Base-by-base conservation (phyloP, 2,329 filamentous ascomycete genomes). In the Ilyonectria mors-panacis region DNA sequence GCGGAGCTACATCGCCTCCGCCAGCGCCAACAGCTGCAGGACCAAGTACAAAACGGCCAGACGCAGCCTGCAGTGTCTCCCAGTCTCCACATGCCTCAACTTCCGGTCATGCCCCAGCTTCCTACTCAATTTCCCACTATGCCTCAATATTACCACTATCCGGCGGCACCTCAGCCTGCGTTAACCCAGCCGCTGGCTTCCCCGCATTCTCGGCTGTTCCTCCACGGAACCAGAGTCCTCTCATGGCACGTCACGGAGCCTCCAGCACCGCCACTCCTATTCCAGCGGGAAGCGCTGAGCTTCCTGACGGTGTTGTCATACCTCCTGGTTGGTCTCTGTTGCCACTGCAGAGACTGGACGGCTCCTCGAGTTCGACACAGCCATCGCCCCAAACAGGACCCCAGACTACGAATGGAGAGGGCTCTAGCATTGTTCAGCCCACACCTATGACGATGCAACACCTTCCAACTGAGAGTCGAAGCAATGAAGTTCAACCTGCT, bases 1-100 rank as follows among this genome's bases (percentile, higher is more conserved):
- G 81, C 83, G 21, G 93, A 96, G 77, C 79, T 96, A 56, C 84
- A 88, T 37, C 87, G 91, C 66, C 83, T 95, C 60, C 89, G 92
- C 26, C 85, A 84, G 44, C 86, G 87, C 62, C 81, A 81, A 39
- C 81, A 79, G 61, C 72, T 73, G 26, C 77, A 77, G 57, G 78
- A 79, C 33, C 69, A 73, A 35, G 19, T 39, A 66, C 70, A 78
- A 73, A 63, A 68, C n/a, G 66, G 61, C 13, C 71, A 69, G 37
- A 13, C 44, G 45, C 70, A 67, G n/a, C 58, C 68, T 39, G 54
- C 60, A 12, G 58, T 54, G 26, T 57, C 63, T 65, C 63, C 73
- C 28, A 30, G 42, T 21, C 21, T 67, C n/a, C 62, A 65, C 30
- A 48, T 53, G 50, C 26, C 66, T 17, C 58, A 72, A 54, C 55